These are phyloP conservation scores for Croton laevigatus DNA, from an alignment of 441 rosid species.

Conservation along the genomic window DNA sequence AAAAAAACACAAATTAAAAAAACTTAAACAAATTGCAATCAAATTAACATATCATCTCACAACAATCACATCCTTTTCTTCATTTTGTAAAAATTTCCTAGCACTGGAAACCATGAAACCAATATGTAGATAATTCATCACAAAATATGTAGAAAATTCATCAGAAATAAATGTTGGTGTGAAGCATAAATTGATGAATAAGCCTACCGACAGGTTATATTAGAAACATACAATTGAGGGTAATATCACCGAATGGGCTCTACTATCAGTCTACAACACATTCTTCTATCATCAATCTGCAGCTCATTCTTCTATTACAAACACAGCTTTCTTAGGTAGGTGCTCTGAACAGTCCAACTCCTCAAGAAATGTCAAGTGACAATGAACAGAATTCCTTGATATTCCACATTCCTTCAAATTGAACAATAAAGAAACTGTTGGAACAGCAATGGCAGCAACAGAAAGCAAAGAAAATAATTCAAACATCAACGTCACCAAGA, in stretches of 20 bases:
- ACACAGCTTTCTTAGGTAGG: conserved; percentile 20
- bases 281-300: conserved; percentile 14
- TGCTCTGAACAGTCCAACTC: conserved; percentile 19
- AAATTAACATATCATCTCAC: no score
- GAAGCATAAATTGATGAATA: neutral
- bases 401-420: no score
- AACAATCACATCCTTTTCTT: no score
- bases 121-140: neutral
- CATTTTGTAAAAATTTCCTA: no score
- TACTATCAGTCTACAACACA: conserved; percentile 19
- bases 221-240: conserved; percentile 35
- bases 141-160: no score
- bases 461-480: no score
- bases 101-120: neutral
- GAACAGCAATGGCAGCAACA: no score
- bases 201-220: conserved; percentile 17
- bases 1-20: no score
- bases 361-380: conserved; percentile 26
- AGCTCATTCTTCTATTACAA: conserved; percentile 24
- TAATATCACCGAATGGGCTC: conserved; percentile 23
- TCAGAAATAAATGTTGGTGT: neutral
- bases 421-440: no score
- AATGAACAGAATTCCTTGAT: conserved; percentile 5
- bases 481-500: no score
- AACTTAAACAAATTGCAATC: no score